Evolutionary conservation across 805 yeast genomes (phyloP).

Genomic region (Barnettozyma salicaria): DNA sequence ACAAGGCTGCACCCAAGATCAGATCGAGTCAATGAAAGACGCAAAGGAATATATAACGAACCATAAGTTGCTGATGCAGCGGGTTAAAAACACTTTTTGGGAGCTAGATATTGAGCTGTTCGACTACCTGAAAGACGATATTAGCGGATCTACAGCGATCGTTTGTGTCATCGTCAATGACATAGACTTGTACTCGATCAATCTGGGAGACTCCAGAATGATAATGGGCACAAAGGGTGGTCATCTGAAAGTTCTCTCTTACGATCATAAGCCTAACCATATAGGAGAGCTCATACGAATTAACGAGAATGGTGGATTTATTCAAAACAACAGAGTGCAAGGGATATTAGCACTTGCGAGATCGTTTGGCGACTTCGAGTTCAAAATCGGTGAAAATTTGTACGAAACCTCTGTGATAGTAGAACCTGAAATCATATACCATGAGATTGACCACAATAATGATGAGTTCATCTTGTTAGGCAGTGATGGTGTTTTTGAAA

Average conservation of each 20-base stretch:
- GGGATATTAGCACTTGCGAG: constrained; percentile 91
- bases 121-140: constrained; percentile 28
- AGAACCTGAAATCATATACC: constrained; percentile 68
- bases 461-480: constrained; percentile 72
- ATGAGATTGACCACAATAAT: constrained; percentile 32
- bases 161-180: constrained; percentile 40
- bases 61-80: constrained; percentile 31
- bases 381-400: constrained; percentile 31
- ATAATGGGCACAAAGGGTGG: constrained; percentile 44
- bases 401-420: constrained; percentile 69
- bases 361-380: constrained; percentile 76
- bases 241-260: constrained; percentile 52
- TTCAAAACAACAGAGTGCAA: constrained; percentile 88
- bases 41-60: constrained; percentile 24
- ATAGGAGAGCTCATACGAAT: constrained; percentile 92
- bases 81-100: constrained; percentile 40
- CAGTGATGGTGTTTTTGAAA: constrained; percentile 85
- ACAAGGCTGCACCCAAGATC: neutral
- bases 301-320: constrained; percentile 90
- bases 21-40: neutral
- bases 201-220: constrained; percentile 74
- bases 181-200: constrained; percentile 49
- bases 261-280: constrained; percentile 90
- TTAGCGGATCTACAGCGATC: constrained; percentile 50
- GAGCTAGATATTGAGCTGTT: constrained; percentile 41